phyloP scores from a whole-genome alignment of 2,329 filamentous ascomycete genomes.

The Aureobasidium namibiae region DNA sequence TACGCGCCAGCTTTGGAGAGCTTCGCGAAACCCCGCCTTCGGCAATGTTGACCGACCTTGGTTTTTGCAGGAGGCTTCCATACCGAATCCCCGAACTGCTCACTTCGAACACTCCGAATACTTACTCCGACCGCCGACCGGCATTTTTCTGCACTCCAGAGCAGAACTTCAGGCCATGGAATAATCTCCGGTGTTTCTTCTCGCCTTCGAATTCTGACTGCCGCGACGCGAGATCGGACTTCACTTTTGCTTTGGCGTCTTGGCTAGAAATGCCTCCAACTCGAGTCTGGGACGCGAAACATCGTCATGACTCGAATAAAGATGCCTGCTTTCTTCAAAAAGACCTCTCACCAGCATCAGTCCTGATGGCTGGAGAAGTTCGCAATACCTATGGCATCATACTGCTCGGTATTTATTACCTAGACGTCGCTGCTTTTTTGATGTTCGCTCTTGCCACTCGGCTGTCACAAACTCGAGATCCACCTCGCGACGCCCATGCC shows the following conservation, averaged over 20 bases:
- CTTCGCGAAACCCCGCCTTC: not conserved
- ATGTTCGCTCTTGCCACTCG: conserved; percentile 5
- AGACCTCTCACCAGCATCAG: not conserved
- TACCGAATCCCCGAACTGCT: not conserved
- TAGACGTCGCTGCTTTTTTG: not conserved
- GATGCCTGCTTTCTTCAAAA: not conserved
- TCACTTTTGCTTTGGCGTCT: not conserved
- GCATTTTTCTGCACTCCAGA: not conserved
- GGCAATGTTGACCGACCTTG: not conserved
- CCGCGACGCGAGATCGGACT: conserved; percentile 4
- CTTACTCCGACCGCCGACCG: not conserved
- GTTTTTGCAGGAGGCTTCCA: not conserved
- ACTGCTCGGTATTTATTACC: not conserved
- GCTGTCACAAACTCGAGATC: not conserved
- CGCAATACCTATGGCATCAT: not conserved
- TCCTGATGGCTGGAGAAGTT: not conserved
- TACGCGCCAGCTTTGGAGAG: conserved; percentile 4
- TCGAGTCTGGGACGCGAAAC: not conserved
- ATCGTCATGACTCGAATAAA: not conserved
- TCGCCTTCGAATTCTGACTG: not conserved
- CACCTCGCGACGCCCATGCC: not conserved
- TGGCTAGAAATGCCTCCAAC: not conserved
- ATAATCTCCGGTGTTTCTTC: not conserved
- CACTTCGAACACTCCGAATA: not conserved
- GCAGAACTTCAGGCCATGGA: not conserved